These are phyloP conservation scores for Tilletia indica DNA, from an alignment of 1,284 basidiomycete genomes.

Conservation along the genomic window DNA sequence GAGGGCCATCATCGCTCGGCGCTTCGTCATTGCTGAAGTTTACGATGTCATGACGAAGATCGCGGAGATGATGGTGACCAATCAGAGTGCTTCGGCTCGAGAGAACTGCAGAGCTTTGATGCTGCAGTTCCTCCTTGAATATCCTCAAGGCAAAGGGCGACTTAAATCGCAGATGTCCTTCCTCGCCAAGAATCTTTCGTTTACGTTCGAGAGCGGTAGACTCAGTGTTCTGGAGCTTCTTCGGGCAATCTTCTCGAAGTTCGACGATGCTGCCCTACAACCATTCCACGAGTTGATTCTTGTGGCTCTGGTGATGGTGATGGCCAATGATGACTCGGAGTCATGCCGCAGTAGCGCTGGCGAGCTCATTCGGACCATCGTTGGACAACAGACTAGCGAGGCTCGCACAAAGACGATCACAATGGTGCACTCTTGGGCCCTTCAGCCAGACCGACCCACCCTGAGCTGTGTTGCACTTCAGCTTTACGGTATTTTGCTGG, in stretches of 20 bases:
- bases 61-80: conserved; percentile 90
- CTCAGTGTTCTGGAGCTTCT: conserved; percentile 89
- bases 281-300: conserved; percentile 89
- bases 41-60: conserved; percentile 97
- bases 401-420: conserved; percentile 62
- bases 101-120: conserved; percentile 85
- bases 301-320: conserved; percentile 82
- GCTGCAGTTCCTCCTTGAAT: conserved; percentile 93
- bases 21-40: conserved; percentile 90
- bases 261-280: conserved; percentile 71
- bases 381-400: conserved; percentile 62
- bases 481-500: conserved; percentile 46
- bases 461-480: conserved; percentile 74
- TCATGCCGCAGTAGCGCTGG: conserved; percentile 86
- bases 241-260: conserved; percentile 78
- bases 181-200: conserved; percentile 88
- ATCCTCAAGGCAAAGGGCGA: conserved; percentile 91
- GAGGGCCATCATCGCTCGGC: conserved; percentile 84
- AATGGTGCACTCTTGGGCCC: conserved; percentile 78
- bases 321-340: conserved; percentile 88
- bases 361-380: conserved; percentile 73
- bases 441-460: conserved; percentile 63
- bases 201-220: conserved; percentile 84
- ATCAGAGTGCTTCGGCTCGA: conserved; percentile 83
- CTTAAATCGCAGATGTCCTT: conserved; percentile 85